Base-by-base conservation (phyloP, 148 eudicot genomes). In the Nepenthes mirabilis region DNA sequence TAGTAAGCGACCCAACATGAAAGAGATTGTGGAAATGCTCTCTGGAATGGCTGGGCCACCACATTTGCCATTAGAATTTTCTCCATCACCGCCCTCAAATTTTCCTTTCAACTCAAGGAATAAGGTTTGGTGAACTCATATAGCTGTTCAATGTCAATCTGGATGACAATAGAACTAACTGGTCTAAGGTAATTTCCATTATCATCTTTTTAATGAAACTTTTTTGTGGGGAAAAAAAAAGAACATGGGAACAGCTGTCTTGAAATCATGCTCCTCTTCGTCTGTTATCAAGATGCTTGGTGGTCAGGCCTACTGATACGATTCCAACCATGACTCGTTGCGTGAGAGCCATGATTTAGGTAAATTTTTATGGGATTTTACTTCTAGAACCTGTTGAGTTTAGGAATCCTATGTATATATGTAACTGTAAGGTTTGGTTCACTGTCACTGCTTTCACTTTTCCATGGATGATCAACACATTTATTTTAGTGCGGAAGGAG, bases 71-170 rank as follows among this genome's bases (percentile, higher is more conserved):
- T 83, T 91, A 43, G 98, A 91, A 61, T 91, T 91, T 62, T 88
- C 98, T 1, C 98, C 98, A 11, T 91, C 98, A 7, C 98, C 98
- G 32, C 98, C 98, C 1, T 76, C 83, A 1, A 80, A 71, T 70
- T 85, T 80, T 23, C 96, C 95, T 33, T 81, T 83, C 72, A 91
- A 83, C 75, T 77, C 90, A 34, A 65, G 81, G 77, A 91, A 81
- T 74, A 88, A 88, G 67, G 78, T 70, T 47, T 71, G 85, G 88
- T 91, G 85, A 91, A 81, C 59, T 82, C 45, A 40, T 65, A 37
- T 65, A 37, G 12, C 23, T 60, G 34, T 62, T 56, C 52, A 47
- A 1, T 33, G 4, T 23, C 10, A 7, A 11, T 33, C 4, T 37
- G 7, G 23, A 61, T 64, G 75, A 59, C 68, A 10, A 43, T 63